Percentiles rank a stretch among this genome's conserved stretches.
phyloP scores from a whole-genome alignment of 2,329 filamentous ascomycete species.

The Microdochium bolleyi region DNA sequence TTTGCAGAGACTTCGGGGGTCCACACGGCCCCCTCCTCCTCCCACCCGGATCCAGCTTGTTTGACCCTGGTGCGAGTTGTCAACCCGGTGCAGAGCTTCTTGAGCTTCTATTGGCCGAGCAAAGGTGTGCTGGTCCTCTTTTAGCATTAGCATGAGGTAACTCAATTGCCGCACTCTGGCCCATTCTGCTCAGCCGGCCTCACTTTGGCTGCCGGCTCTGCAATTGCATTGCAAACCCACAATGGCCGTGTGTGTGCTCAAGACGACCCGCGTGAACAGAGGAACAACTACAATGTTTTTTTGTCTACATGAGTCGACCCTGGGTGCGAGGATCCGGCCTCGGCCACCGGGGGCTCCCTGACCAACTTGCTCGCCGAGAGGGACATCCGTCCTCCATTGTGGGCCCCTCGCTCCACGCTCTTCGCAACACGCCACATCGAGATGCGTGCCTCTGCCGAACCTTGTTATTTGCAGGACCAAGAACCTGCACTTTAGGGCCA shows the following conservation, averaged over 20 bases:
- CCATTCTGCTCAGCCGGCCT: neutral
- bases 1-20: neutral
- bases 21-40: neutral
- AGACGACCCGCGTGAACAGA: too few species aligned
- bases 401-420: neutral
- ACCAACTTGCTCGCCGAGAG: too few species aligned
- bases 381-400: neutral
- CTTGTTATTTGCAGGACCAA: neutral
- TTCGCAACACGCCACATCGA: neutral
- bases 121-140: neutral
- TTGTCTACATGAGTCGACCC: too few species aligned
- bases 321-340: too few species aligned
- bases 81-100: conserved; percentile 3
- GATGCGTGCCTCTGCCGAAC: neutral
- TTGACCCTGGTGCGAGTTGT: neutral
- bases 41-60: neutral
- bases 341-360: too few species aligned
- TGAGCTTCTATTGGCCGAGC: conserved; percentile 4
- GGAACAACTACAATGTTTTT: neutral
- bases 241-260: too few species aligned
- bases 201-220: neutral
- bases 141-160: neutral
- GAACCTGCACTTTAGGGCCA: neutral
- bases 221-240: neutral
- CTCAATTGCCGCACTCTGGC: neutral